Evolutionary conservation across 768 basidiomycete genomes (phyloP).

Genomic region (Boletus subparvulus): DNA sequence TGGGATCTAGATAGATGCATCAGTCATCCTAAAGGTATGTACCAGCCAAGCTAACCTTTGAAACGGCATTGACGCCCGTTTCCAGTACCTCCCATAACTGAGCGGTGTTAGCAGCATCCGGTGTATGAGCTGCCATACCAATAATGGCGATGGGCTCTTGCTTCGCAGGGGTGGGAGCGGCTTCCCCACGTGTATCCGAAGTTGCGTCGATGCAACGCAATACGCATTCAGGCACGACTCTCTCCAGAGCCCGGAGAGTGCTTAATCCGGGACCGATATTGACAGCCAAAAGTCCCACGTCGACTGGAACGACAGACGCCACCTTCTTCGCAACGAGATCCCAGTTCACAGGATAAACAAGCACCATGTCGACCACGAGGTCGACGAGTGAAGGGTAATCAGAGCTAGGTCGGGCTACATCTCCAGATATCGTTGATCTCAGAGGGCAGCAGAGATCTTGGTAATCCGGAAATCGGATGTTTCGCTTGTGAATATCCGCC

Average conservation of each 20-base stretch:
- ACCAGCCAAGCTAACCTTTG: constrained; percentile 43
- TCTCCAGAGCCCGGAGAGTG: constrained; percentile 40
- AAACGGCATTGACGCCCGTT: constrained; percentile 53
- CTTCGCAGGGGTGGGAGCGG: constrained; percentile 12
- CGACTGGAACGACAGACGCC: constrained; percentile 12
- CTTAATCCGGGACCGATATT: constrained; percentile 52
- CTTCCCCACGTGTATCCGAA: constrained; percentile 6
- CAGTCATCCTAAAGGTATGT: not conserved
- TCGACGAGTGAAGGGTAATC: constrained; percentile 36
- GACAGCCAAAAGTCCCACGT: constrained; percentile 36
- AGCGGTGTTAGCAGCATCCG: constrained; percentile 46
- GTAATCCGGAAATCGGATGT: constrained; percentile 51
- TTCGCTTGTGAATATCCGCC: constrained; percentile 42
- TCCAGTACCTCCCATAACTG: constrained; percentile 62
- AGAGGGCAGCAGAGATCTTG: constrained; percentile 48
- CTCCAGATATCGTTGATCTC: constrained; percentile 47
- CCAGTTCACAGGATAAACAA: constrained; percentile 56
- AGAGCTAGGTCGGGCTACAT: constrained; percentile 27
- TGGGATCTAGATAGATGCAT: constrained; percentile 51
- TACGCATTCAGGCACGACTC: constrained; percentile 26
- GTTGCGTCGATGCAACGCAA: constrained; percentile 19
- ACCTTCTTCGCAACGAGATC: constrained; percentile 38
- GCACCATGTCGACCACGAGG: constrained; percentile 39
- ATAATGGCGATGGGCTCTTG: constrained; percentile 65
- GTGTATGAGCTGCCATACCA: constrained; percentile 63